Percentiles rank a stretch among this genome's conserved stretches.
These are phyloP conservation scores for Metschnikowia colocasiae DNA, from an alignment of 805 yeast genomes.

Conservation along the genomic window DNA sequence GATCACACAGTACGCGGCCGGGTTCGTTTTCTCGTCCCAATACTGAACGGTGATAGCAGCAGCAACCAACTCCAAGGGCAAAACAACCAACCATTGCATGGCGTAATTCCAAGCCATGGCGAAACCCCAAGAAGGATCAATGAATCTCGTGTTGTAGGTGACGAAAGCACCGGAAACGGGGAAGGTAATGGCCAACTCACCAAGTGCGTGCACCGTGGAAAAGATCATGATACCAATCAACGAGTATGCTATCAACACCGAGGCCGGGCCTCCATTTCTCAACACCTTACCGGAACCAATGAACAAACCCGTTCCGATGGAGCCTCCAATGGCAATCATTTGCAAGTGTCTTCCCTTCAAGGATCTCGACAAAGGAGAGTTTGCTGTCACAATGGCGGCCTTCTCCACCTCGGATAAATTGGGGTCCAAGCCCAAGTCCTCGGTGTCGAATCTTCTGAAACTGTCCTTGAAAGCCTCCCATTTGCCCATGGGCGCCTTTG, in stretches of 20 bases:
- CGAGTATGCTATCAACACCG: constrained; percentile 37
- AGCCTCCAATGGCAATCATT: constrained; percentile 81
- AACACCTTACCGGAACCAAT: constrained; percentile 69
- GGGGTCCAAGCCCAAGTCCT: constrained; percentile 43
- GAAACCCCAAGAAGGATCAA: constrained; percentile 68
- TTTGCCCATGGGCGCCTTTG: constrained; percentile 14
- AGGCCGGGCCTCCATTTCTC: constrained; percentile 69
- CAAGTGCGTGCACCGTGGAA: constrained; percentile 41
- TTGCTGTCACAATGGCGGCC: constrained; percentile 48
- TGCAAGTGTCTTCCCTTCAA: constrained; percentile 58
- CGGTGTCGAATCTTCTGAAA: constrained; percentile 30
- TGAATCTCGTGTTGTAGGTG: constrained; percentile 59
- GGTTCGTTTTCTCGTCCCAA: constrained; percentile 49
- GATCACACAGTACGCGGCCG: constrained; percentile 57
- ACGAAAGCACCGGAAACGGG: constrained; percentile 49
- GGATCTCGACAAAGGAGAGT: constrained; percentile 54
- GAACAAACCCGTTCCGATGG: constrained; percentile 80
- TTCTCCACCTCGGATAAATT: constrained; percentile 38
- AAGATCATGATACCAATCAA: constrained; percentile 33
- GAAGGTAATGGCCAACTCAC: constrained; percentile 49
- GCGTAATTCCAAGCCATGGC: constrained; percentile 72
- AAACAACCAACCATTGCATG: constrained; percentile 49
- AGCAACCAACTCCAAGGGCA: constrained; percentile 65
- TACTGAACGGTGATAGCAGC: constrained; percentile 54
- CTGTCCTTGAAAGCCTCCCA: constrained; percentile 27